phyloP scores from a whole-genome alignment of 179 eudicot genomes.

The Heliamphora pulchella region DNA sequence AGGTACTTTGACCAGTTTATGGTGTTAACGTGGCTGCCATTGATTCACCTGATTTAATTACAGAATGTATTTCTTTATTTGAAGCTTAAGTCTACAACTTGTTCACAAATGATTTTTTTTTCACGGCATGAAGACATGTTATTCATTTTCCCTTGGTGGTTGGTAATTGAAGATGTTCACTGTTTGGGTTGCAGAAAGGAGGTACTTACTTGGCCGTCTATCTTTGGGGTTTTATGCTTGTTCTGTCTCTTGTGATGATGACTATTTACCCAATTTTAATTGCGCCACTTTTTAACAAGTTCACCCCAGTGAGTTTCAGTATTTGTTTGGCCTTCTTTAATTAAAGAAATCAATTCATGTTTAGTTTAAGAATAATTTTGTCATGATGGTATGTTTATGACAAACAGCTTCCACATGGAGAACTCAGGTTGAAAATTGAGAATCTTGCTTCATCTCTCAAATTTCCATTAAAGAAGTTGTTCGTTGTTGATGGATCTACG shows the following conservation, averaged over 20 bases:
- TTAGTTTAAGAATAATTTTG: background rate
- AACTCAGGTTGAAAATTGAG: conserved; percentile 74
- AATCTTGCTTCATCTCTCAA: conserved; percentile 78
- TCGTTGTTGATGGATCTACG: conserved; percentile 97
- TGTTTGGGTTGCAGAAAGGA: conserved; percentile 72
- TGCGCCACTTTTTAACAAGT: conserved; percentile 95
- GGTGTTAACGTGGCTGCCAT: background rate
- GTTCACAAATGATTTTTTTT: background rate
- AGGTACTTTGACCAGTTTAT: conserved; percentile 36
- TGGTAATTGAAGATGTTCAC: conserved; percentile 13
- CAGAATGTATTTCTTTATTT: background rate
- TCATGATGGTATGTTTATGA: conserved; percentile 17
- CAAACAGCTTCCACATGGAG: conserved; percentile 85
- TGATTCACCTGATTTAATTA: background rate
- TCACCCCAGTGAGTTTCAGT: conserved; percentile 67
- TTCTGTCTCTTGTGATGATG: conserved; percentile 85
- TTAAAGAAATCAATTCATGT: background rate
- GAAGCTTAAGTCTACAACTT: too few relatives aligned
- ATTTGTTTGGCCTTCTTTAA: background rate
- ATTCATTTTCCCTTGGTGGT: background rate
- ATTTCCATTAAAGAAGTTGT: conserved; percentile 87
- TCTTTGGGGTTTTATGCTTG: conserved; percentile 95
- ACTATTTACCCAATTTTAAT: conserved; percentile 80
- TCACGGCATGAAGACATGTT: background rate
- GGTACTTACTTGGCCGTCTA: conserved; percentile 96